Evolutionary conservation across 768 basidiomycete genomes (phyloP).

Genomic region (Suillus hirtellus): DNA sequence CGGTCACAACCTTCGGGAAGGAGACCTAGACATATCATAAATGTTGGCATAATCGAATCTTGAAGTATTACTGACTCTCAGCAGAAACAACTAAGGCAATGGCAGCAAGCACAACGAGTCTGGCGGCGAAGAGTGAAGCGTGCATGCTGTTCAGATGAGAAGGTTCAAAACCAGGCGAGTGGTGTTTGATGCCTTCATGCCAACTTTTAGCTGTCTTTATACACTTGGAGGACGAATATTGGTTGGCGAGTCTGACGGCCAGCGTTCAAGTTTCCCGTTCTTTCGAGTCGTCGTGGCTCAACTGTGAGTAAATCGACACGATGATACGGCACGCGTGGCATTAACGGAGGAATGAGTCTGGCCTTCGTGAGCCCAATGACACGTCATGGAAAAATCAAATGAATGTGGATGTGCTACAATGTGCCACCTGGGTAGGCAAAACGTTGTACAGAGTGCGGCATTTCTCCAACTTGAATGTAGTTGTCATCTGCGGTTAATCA

Average conservation of each 20-base stretch:
- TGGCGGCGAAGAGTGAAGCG: slow-evolving; percentile 17
- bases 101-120: slow-evolving; percentile 13
- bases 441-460: no score
- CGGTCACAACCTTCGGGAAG: slow-evolving; percentile 44
- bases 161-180: not conserved
- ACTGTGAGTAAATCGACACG: not conserved
- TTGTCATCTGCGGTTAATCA: no score
- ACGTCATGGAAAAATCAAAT: no score
- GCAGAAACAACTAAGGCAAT: slow-evolving; percentile 5
- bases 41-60: not conserved
- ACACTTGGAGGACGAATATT: slow-evolving; percentile 3
- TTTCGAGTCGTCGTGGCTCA: slow-evolving; percentile 2
- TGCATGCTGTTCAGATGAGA: slow-evolving; percentile 19
- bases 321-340: not conserved
- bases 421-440: no score
- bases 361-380: no score
- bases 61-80: slow-evolving; percentile 15
- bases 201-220: slow-evolving; percentile 21
- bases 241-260: not conserved
- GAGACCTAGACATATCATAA: not conserved
- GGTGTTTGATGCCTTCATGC: not conserved
- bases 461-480: no score
- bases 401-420: no score
- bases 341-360: not conserved
- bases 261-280: not conserved